Evolutionary conservation across 169 alveolate species (phyloP).

Genomic region (Besnoitia besnoiti): DNA sequence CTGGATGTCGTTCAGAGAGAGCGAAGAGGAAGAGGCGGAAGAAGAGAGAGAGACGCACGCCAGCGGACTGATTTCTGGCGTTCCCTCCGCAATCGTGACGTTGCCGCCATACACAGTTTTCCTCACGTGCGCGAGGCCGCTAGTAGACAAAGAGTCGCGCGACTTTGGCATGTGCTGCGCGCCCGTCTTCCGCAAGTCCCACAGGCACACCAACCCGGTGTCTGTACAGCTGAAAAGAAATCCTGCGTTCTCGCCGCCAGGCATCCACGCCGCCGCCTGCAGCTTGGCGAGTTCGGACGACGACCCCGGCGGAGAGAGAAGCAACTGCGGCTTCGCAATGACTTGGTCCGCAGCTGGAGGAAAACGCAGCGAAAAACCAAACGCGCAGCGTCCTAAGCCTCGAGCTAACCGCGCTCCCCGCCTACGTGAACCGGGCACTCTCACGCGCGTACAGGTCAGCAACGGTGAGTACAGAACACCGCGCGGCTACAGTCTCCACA

Average conservation of each 20-base stretch:
- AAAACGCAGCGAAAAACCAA: not conserved
- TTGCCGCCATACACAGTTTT: not conserved
- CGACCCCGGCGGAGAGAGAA: constrained; percentile 32
- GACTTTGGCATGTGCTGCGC: not conserved
- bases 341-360: not conserved
- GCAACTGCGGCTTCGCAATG: constrained; percentile 57
- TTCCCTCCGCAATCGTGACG: constrained; percentile 42
- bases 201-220: constrained; percentile 39
- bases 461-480: too few species aligned
- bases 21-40: not conserved
- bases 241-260: constrained; percentile 18
- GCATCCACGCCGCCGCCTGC: constrained; percentile 53
- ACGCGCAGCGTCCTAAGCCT: too few species aligned
- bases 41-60: not conserved
- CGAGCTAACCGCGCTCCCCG: too few species aligned
- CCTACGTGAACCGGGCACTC: too few species aligned
- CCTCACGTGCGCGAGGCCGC: constrained; percentile 1
- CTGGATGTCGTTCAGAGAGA: not conserved
- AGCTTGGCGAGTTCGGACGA: not conserved
- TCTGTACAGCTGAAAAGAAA: constrained; percentile 41
- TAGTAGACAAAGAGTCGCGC: not conserved
- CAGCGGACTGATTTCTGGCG: constrained; percentile 42
- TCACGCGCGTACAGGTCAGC: too few species aligned
- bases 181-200: constrained; percentile 50
- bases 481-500: too few species aligned